Conservation (phyloP, 306 rosid species). For the Ormosia emarginata region DNA sequence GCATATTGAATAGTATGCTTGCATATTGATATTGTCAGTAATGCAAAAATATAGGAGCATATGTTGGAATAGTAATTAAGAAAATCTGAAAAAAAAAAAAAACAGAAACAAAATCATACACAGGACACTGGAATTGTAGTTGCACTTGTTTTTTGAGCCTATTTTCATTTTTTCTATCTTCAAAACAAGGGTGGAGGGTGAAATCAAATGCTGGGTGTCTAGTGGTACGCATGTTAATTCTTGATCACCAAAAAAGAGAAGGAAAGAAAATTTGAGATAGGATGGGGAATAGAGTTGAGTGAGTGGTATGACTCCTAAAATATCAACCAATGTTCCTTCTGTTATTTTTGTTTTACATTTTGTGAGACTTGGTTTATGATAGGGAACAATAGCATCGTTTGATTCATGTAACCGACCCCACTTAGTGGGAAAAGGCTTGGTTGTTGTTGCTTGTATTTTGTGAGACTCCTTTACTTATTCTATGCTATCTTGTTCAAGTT, state of each 20-base stretch:
- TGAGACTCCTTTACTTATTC: neutral
- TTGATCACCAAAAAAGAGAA: neutral
- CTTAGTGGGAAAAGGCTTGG: too few species aligned
- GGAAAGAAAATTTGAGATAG: neutral
- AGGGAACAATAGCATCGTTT: too few species aligned
- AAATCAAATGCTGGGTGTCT: neutral
- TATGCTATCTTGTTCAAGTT: constrained; percentile 1
- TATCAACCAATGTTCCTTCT: neutral
- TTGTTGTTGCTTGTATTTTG: too few species aligned
- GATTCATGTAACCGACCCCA: too few species aligned
- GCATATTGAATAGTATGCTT: constrained; percentile 7
- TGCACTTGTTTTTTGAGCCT: neutral
- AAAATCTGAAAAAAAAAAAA: neutral
- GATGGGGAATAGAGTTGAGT: neutral
- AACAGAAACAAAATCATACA: neutral
- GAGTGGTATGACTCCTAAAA: neutral
- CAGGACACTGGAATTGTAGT: neutral
- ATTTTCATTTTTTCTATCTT: neutral
- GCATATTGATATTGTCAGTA: constrained; percentile 7
- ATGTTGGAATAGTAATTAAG: neutral
- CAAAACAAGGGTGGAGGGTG: neutral
- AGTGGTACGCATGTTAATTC: neutral
- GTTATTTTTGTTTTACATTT: neutral
- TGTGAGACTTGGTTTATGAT: too few species aligned
- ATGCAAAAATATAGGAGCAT: neutral